Percentiles rank a stretch among this genome's conserved stretches.
Evolutionary conservation across 768 basidiomycete genomes (phyloP).

Genomic region (Cystoderma amianthinum): DNA sequence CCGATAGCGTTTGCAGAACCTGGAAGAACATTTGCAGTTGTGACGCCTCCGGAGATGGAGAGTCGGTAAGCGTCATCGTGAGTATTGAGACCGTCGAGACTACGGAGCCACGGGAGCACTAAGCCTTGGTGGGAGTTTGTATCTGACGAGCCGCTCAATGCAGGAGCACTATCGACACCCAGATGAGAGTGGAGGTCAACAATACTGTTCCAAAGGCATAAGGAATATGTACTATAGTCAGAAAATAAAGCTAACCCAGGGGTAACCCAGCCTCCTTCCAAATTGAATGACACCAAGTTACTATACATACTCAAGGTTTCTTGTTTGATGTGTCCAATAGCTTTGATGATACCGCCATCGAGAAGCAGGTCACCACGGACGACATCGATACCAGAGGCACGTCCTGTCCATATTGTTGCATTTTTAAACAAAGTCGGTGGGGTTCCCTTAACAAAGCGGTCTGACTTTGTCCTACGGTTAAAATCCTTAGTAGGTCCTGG

Average conservation of each 20-base stretch:
- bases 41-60: slow-evolving; percentile 73
- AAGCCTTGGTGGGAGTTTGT: slow-evolving; percentile 44
- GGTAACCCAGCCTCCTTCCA: slow-evolving; percentile 65
- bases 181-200: slow-evolving; percentile 52
- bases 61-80: slow-evolving; percentile 64
- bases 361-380: slow-evolving; percentile 53
- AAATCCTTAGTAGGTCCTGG: slow-evolving; percentile 41
- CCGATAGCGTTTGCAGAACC: slow-evolving; percentile 64
- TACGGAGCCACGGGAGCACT: slow-evolving; percentile 51
- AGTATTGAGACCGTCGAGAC: slow-evolving; percentile 69
- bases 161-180: slow-evolving; percentile 24
- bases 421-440: slow-evolving; percentile 60
- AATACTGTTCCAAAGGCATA: slow-evolving; percentile 13
- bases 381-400: slow-evolving; percentile 44
- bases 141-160: slow-evolving; percentile 32
- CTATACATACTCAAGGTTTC: slow-evolving; percentile 11
- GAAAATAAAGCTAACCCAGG: slow-evolving; percentile 35
- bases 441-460: slow-evolving; percentile 59
- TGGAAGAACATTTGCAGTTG: slow-evolving; percentile 66
- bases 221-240: background rate
- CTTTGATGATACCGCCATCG: slow-evolving; percentile 49
- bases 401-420: slow-evolving; percentile 62
- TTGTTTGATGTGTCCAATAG: slow-evolving; percentile 34
- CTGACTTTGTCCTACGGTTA: slow-evolving; percentile 36
- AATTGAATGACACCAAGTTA: slow-evolving; percentile 38